Base-by-base conservation (phyloP, 2,329 filamentous ascomycete genomes). In the Pyrenochaeta sp. region DNA sequence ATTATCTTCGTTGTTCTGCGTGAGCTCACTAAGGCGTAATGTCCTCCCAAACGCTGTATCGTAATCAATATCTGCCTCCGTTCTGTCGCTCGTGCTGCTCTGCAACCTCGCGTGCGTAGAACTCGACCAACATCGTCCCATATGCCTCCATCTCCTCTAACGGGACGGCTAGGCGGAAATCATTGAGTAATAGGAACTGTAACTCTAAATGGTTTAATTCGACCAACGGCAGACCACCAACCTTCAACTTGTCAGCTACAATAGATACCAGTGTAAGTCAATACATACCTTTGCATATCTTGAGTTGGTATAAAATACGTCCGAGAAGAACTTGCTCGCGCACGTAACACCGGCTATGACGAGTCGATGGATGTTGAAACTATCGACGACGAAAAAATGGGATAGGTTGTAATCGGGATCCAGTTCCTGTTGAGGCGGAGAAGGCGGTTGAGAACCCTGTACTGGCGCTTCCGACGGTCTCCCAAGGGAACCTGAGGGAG, bases 301-400 rank as follows among this genome's bases (percentile, higher is more conserved):
- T 49, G 95, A 98, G 77, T 99, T 99, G 9, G 95, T 99, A 75
- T 98, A 99, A 69, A 99, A 99, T 35, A 98, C 94, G 78, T 99
- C 87, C 4, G 94, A 98, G 78, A 99, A 99, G 83, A 98, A 99
- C 77, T 99, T 99, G 85, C 94, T 98, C 4, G 95, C 93, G 77
- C 95, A 98, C 2, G 95, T 99, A 39, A 99, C 95, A 31, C 94
- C 95, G 2, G 95, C 92, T 73, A 99, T 99, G 49, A 98, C 93
- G 49, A 99, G 82, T 49, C 95, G 88, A 74, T 99, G 95, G 60
- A 99, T 98, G 78, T 99, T 99, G 81, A 95, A 99, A 78, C 95
- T 98, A 78, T 99, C 95, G 10, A 98, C 95, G 35, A 98, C 94
- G 72, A 99, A 98, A 69, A 88, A 90, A 67, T 90, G 87, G 2